Percentiles rank a stretch among this genome's conserved stretches.
phyloP scores from a whole-genome alignment of 495 filamentous ascomycete genomes.

The Tuber borchii region DNA sequence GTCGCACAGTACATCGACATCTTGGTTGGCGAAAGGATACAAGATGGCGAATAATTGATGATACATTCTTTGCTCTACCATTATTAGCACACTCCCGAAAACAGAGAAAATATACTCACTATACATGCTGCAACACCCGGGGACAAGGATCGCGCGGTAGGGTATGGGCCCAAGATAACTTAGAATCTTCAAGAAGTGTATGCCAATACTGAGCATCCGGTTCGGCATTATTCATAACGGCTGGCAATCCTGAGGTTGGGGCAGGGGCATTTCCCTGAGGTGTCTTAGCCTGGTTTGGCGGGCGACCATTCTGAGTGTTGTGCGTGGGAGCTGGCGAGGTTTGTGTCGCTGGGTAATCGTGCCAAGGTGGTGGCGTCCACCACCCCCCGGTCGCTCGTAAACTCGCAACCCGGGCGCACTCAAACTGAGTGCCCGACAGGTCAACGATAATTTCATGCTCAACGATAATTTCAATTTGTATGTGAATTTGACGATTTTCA shows the following conservation, averaged over 20 bases:
- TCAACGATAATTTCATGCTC: no score
- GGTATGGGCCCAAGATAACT: constrained; percentile 18
- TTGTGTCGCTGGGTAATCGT: not conserved
- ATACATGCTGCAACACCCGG: constrained; percentile 26
- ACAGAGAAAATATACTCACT: constrained; percentile 1
- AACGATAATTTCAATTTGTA: no score
- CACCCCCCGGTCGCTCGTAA: no score
- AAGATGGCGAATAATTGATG: constrained; percentile 18
- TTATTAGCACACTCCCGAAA: not conserved
- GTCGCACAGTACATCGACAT: no score
- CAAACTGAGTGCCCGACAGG: no score
- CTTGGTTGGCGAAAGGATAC: constrained; percentile 24
- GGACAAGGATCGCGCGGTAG: constrained; percentile 18
- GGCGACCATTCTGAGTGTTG: not conserved
- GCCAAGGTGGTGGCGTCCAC: no score
- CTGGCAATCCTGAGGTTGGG: not conserved
- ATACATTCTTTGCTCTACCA: constrained; percentile 19
- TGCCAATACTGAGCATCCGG: constrained; percentile 19
- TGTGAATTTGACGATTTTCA: no score
- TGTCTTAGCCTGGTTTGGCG: not conserved
- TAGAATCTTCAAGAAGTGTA: constrained; percentile 12
- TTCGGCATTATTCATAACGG: not conserved
- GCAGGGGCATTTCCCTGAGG: not conserved
- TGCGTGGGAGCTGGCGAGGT: not conserved
- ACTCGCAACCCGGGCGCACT: no score